Evolutionary conservation across 2,329 filamentous ascomycete genomes (phyloP), one percentile per base, ranked within the genome.

Genomic region (Colletotrichum sp.): DNA sequence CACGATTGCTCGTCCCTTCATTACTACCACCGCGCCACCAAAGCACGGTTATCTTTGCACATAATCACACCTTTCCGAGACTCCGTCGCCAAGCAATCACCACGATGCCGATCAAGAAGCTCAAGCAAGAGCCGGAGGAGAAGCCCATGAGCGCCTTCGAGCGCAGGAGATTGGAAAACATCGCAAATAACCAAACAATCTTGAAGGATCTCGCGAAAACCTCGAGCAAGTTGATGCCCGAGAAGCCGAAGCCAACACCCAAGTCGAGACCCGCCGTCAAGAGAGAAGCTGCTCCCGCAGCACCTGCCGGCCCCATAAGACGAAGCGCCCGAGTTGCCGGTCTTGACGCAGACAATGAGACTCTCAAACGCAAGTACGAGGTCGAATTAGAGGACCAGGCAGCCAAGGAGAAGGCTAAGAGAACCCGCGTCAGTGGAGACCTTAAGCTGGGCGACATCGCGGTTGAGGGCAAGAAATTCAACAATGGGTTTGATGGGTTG

Each of bases 131-230:
- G 15, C 88, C 78, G 81, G 85, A 87, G 54, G 82, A 83, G 5
- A 88, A 78, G 81, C 85, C 34, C 43, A 86, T 97, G 78, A 97
- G 94, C 83, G 94, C 95, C 51, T 98, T 98, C 83, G 96, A 98
- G 87, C 92, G 93, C 78, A 92, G 94, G 77, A 90, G 96, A 1
- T 90, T 95, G 18, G 95, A 95, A 74, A 98, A 98, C 77, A 97
- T 98, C 54, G 94, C 93, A 0, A 92, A 94, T 68, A 97, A 97
- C 78, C 93, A 96, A 82, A 94, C 93, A 0, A 81, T 98, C 0
- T 84, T 98, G 0, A 94, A 94, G 73, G 93, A 95, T 73, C 90
- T 98, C 2, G 93, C 93, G 3, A 90, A 91, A 3, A 90, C 93
- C 1, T 92, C 94, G 0, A 93, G 93, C 27, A 92, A 90, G 64